Evolutionary conservation across 768 basidiomycete genomes (phyloP).

Genomic region (Trametes elegans): DNA sequence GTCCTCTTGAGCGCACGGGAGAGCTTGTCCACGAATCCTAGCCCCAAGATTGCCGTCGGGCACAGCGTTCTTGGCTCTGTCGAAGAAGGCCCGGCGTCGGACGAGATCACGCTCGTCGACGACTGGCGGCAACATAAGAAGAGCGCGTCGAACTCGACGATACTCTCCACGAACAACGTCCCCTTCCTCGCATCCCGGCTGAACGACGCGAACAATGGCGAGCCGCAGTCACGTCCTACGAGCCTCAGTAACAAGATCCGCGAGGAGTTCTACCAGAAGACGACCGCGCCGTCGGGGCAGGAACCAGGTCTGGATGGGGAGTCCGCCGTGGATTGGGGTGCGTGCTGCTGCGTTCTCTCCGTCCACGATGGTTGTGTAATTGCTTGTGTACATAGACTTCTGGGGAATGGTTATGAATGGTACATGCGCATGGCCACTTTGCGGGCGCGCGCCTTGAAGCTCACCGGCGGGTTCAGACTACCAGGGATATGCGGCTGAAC

Average conservation of each 20-base stretch:
- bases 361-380: constrained; percentile 2
- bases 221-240: constrained; percentile 37
- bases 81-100: constrained; percentile 17
- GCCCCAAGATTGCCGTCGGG: constrained; percentile 27
- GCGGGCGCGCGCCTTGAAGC: background rate
- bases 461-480: constrained; percentile 56
- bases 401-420: constrained; percentile 95
- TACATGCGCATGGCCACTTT: too few relatives aligned
- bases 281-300: constrained; percentile 47
- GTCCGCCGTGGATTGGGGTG: constrained; percentile 75
- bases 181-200: constrained; percentile 56
- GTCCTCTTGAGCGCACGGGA: constrained; percentile 41
- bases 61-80: constrained; percentile 22
- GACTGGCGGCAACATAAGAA: constrained; percentile 48
- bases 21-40: constrained; percentile 32
- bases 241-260: constrained; percentile 70
- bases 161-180: constrained; percentile 48
- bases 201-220: constrained; percentile 40
- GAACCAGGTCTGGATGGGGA: constrained; percentile 36
- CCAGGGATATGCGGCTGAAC: constrained; percentile 77
- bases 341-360: constrained; percentile 23
- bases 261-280: constrained; percentile 71
- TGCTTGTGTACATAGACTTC: constrained; percentile 56
- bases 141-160: constrained; percentile 58
- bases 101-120: constrained; percentile 21